Base-by-base conservation (phyloP, 1,284 basidiomycete species). In the Tilletia setariae region DNA sequence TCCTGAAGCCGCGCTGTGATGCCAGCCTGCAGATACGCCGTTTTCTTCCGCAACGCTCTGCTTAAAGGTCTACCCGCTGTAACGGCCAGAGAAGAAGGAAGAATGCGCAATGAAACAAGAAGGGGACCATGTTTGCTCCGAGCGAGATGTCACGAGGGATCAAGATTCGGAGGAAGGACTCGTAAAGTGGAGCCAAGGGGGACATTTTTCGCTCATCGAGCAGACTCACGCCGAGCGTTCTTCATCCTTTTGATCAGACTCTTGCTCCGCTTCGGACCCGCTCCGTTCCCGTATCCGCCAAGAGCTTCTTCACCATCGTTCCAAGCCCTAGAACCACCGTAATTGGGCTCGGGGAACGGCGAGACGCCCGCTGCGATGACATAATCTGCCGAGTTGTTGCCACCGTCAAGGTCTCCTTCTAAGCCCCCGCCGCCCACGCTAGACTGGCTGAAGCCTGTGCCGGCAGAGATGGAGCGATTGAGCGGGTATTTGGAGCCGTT, bases 221-320 rank as follows among this genome's bases (percentile, higher is more conserved):
- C 56, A 53, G 69, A 28, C 72, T 73, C 74, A 76, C 73, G 73
- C 69, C 70, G 65, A 16, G 70, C 70, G n/a, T 16, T 73, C 66
- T 74, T 74, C 42, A 79, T 78, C 23, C 76, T 68, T 68, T 77
- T 77, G 68, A 79, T 72, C 59, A 79, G 70, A 64, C 71, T 73
- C 71, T 79, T 79, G 70, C 64, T 74, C 46, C 77, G 72, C 66
- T 74, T 77, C 35, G 76, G 76, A 19, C 46, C 74, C 16, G 71
- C 68, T 32, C 56, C 56, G 28, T 15, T 15, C 15, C 56, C 56
- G 28, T 61, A 25, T 66, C 47, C 8, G 47, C 56, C 19, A 49
- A 8, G 2, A 35, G 32, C 23, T 62, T 53, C 13, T 70, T 68
- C 59, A 19, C 63, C 68, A 1, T 64, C 66, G 32, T 28, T 35